Evolutionary conservation across 2,329 filamentous ascomycete genomes (phyloP).

Genomic region (Berkeleyomyces rouxiae): DNA sequence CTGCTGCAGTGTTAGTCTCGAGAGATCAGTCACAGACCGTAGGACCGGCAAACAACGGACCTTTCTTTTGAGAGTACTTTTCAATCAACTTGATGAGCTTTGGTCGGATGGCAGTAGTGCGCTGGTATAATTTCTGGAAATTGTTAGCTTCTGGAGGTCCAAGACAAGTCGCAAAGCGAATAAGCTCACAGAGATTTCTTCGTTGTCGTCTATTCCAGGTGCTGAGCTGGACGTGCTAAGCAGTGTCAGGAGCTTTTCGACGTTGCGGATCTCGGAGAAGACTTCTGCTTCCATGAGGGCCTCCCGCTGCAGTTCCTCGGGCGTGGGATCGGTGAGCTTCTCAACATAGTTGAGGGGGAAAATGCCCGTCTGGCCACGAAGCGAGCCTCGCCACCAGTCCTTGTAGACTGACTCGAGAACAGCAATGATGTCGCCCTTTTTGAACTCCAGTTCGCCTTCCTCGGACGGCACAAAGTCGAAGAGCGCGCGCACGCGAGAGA

Average conservation of each 20-base stretch:
- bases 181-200: constrained; percentile 68
- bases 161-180: neutral
- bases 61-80: constrained; percentile 98
- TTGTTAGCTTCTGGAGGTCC: neutral
- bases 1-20: constrained; percentile 28
- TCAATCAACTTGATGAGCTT: constrained; percentile 97
- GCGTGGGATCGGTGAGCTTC: constrained; percentile 86
- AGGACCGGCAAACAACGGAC: constrained; percentile 27
- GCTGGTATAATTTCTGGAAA: constrained; percentile 61
- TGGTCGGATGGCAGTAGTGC: constrained; percentile 81
- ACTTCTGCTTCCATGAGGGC: constrained; percentile 79
- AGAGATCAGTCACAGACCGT: neutral
- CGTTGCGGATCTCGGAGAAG: constrained; percentile 47
- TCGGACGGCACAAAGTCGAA: constrained; percentile 94
- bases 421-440: constrained; percentile 92
- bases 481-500: constrained; percentile 80
- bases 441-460: constrained; percentile 85
- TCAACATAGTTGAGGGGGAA: constrained; percentile 98
- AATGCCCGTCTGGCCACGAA: constrained; percentile 89
- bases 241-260: constrained; percentile 61
- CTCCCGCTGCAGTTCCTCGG: constrained; percentile 84
- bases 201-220: constrained; percentile 76
- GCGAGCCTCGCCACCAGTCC: constrained; percentile 96
- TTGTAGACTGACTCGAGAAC: constrained; percentile 97
- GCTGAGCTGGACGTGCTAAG: constrained; percentile 74